phyloP scores from a whole-genome alignment of 768 basidiomycete species.

The Hygrophoropsis aurantiaca region DNA sequence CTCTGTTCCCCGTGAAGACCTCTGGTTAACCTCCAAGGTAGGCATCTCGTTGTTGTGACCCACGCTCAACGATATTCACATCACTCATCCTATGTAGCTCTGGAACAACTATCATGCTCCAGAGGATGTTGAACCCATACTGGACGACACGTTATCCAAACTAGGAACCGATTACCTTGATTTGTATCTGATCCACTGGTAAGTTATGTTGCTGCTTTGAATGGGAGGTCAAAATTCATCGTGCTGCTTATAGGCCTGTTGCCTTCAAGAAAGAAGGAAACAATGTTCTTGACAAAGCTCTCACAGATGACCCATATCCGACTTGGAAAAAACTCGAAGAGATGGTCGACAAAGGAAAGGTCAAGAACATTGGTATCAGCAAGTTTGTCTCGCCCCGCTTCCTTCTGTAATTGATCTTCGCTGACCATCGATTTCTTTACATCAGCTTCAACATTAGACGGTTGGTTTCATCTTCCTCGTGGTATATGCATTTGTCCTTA shows the following conservation, averaged over 20 bases:
- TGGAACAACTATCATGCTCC: conserved; percentile 79
- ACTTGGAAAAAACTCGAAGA: conserved; percentile 83
- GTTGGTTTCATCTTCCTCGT: conserved; percentile 11
- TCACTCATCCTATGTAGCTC: conserved; percentile 38
- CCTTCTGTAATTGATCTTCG: neutral
- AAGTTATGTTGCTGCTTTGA: conserved; percentile 7
- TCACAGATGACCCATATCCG: conserved; percentile 70
- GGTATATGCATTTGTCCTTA: neutral
- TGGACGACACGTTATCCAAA: conserved; percentile 63
- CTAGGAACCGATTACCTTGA: conserved; percentile 74
- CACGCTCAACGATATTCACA: neutral
- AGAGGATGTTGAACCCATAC: conserved; percentile 62
- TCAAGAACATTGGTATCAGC: conserved; percentile 81
- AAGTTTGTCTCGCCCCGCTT: conserved; percentile 50
- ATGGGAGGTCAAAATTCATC: neutral
- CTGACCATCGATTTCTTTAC: conserved; percentile 3
- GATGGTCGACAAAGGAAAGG: conserved; percentile 73
- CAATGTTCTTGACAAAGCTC: conserved; percentile 46
- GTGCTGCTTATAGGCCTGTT: conserved; percentile 49
- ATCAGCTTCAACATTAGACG: conserved; percentile 61
- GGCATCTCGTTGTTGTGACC: neutral
- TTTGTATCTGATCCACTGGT: conserved; percentile 83
- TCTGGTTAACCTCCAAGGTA: conserved; percentile 69
- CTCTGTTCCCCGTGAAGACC: conserved; percentile 56
- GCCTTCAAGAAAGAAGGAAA: conserved; percentile 58